These are phyloP conservation scores for Crataegus laevigata DNA, from an alignment of 306 rosid genomes.

Conservation along the genomic window DNA sequence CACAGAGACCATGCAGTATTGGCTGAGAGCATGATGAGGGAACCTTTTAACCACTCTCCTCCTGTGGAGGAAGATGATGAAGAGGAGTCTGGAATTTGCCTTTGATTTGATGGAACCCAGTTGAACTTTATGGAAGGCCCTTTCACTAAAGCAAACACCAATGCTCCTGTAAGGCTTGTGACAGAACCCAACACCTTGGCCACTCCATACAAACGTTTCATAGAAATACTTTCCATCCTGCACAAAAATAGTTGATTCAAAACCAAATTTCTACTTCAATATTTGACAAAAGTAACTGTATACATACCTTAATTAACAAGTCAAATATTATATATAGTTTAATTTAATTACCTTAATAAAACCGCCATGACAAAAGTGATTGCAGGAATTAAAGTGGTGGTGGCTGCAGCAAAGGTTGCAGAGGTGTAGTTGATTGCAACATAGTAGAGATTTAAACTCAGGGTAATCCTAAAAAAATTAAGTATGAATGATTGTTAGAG, in stretches of 20 bases:
- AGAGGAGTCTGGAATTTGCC: conserved; percentile 11
- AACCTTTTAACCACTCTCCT: conserved; percentile 48
- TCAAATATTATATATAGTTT: neutral
- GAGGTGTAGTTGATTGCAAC: conserved; percentile 67
- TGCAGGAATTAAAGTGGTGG: conserved; percentile 70
- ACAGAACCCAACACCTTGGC: conserved; percentile 72
- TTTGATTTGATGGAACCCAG: conserved; percentile 25
- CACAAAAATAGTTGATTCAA: neutral
- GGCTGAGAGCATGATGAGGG: conserved; percentile 76
- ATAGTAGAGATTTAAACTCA: conserved; percentile 73
- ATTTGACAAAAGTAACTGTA: neutral
- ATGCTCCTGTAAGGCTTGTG: conserved; percentile 63
- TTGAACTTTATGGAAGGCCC: conserved; percentile 57
- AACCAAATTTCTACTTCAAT: neutral
- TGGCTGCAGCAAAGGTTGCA: conserved; percentile 91
- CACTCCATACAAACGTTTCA: conserved; percentile 44
- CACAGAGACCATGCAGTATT: conserved; percentile 73
- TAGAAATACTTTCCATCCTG: conserved; percentile 64
- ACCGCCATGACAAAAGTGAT: conserved; percentile 71
- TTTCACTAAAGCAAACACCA: conserved; percentile 62
- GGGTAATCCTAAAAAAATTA: conserved; percentile 45
- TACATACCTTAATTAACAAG: no score
- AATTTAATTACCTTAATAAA: conserved; percentile 42
- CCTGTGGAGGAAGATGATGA: conserved; percentile 11
- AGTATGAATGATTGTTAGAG: neutral